Evolutionary conservation across 176 grass and related monocot genomes (phyloP).

Genomic region (Eragrostis nindensis): DNA sequence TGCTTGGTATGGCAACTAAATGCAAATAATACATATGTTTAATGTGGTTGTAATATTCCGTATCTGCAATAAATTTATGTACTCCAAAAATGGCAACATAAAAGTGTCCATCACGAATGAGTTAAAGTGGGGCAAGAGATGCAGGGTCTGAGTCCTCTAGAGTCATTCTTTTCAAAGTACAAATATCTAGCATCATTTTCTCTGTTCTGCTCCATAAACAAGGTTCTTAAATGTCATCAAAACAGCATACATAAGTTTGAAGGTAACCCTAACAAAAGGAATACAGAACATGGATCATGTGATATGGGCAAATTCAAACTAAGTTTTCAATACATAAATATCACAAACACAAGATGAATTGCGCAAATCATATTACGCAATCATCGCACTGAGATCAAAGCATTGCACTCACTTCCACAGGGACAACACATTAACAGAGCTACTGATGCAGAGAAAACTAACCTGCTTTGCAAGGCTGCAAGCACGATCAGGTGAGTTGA

Average conservation of each 20-base stretch:
- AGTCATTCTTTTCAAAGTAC: not conserved
- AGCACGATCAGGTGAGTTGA: conserved; percentile 83
- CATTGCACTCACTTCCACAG: not conserved
- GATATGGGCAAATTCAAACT: not conserved
- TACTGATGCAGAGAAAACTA: conserved; percentile 38
- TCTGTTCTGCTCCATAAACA: not conserved
- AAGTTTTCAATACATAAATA: no score
- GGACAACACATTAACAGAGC: conserved; percentile 1
- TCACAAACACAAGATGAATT: not conserved
- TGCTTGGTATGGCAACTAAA: not conserved
- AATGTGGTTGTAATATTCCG: not conserved
- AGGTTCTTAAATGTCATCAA: not conserved
- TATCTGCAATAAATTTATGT: not conserved
- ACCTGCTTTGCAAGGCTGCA: conserved; percentile 86
- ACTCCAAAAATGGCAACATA: not conserved
- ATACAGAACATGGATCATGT: not conserved
- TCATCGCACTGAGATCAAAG: conserved; percentile 1
- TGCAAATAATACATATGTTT: not conserved
- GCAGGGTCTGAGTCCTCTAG: not conserved
- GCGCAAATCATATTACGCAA: not conserved
- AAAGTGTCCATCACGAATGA: conserved; percentile 8
- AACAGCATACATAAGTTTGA: not conserved
- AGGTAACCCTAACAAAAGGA: not conserved
- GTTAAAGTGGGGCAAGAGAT: not conserved
- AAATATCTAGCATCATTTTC: not conserved